Evolutionary conservation across 129 eudicot species (phyloP), one percentile per base, ranked within the genome.

Genomic region (Ambrosia artemisiifolia): DNA sequence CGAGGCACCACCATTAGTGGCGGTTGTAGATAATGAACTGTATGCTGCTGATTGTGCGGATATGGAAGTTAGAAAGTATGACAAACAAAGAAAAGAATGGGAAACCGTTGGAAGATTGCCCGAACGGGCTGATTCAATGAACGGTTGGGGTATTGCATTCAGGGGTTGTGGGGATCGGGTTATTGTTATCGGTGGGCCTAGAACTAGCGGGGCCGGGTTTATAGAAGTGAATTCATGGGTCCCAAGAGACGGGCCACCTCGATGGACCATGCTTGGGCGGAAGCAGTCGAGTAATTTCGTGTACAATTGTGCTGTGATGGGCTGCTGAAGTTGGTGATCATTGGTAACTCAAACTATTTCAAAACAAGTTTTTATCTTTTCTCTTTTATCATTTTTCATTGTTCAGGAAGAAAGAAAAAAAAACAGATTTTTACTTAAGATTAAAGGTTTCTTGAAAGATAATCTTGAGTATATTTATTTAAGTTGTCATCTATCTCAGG

Each of bases 221-320:
- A 81, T 88, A 36, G 91, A 87, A 74, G 86, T 91, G 63, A 87
- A 91, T 80, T 78, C 97, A 32, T 91, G 95, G 97, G 84, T 70
- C 42, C 97, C 97, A 7, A 59, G 82, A 36, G 95, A 87, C 28
- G 95, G 88, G 5, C 97, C 91, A 0, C 89, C 91, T 1, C 82
- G 70, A 11, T 91, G 97, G 97, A 81, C 80, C 4, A 62, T 80
- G 86, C 95, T 91, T 54, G 91, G 84, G 65, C 42, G 82, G 65
- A 85, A 87, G 73, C 89, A 79, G 68, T 85, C 88, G 5, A 75
- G 83, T 62, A 87, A 85, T 81, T 91, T 91, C 84, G 97, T 91
- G 33, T 91, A 85, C 89, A 91, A 88, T 71, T 91, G 97, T 80
- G 95, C 97, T 5, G 97, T 91, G 75, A 91, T 91, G 97, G 97